Conservation (phyloP, 108 stramenopile genomes). For the Discostella pseudostelligera region DNA sequence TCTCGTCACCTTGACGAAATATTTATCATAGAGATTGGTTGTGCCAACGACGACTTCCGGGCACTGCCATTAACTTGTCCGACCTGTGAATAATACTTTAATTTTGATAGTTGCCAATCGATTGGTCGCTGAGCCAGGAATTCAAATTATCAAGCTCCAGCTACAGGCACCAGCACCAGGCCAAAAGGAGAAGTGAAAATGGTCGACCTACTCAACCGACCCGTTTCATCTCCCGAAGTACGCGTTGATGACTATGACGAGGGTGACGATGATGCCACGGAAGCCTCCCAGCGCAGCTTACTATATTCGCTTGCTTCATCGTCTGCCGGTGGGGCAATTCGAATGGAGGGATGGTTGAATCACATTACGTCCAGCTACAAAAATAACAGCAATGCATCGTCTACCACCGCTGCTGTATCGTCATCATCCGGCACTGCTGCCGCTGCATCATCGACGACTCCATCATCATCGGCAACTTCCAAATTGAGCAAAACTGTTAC, state of each 20-base stretch:
- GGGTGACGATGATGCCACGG: conserved; percentile 26
- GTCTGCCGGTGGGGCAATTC: conserved; percentile 10
- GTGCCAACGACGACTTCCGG: too few species aligned
- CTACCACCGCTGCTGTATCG: background rate
- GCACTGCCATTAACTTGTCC: too few species aligned
- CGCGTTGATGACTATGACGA: conserved; percentile 1
- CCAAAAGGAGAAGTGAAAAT: too few species aligned
- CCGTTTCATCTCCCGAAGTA: too few species aligned
- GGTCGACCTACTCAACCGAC: too few species aligned
- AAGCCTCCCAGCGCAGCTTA: conserved; percentile 14
- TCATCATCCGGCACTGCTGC: background rate
- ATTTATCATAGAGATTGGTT: too few species aligned
- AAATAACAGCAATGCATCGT: background rate
- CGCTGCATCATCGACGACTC: background rate
- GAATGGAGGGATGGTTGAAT: conserved; percentile 42
- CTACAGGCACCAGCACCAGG: too few species aligned
- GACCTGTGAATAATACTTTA: too few species aligned
- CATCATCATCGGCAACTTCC: background rate
- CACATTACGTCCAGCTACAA: conserved; percentile 20
- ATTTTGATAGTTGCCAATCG: too few species aligned
- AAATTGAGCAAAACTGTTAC: conserved; percentile 18
- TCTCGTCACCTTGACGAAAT: too few species aligned
- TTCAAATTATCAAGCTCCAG: too few species aligned
- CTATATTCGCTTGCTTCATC: background rate
- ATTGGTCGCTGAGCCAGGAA: too few species aligned